Base-by-base conservation (phyloP, 2,329 filamentous ascomycete species). In the Aspergillus unguis region DNA sequence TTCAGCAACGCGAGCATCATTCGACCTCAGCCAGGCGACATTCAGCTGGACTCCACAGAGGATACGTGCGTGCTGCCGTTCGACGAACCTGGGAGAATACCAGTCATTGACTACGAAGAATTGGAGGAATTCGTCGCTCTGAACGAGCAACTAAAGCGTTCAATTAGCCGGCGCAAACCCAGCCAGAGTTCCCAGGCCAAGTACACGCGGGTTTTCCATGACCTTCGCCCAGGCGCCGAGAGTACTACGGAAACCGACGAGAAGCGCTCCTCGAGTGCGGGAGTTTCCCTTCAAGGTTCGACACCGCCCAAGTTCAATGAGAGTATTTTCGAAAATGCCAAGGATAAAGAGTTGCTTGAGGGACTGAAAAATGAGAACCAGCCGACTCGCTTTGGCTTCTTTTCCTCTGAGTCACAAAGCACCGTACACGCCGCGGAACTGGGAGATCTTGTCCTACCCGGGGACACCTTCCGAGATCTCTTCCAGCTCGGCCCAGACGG, bases 381-480 rank as follows among this genome's bases (percentile, higher is more conserved):
- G 53, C 80, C 83, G 31, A 94, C 92, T 67, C 84, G 92, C 4
- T 97, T 95, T 76, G 94, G 92, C 58, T 96, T 97, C 75, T 99
- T 99, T 73, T 96, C 92, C 0, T 96, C 94, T 0, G 90, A 94
- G 50, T 87, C 90, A 72, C 92, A 96, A 67, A 92, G 90, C 46
- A 96, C 92, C 1, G 90, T 97, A 56, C 92, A 96, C 67, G 90
- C 92, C 11, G 83, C 88, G 1, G 90, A 95, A 62, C 82, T 99
- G 57, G 90, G 90, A 23, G 92, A 92, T 62, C 81, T 96, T 6
- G 82, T 96, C 4, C 84, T 96, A 52, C 91, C 92, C 2, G 92
- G 91, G 6, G 94, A 96, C 69, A 88, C 87, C 53, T 88, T 97
- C 63, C 86, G 90, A 31, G 90, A 91, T 52, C 83, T 99, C 8